phyloP scores from a whole-genome alignment of 2,329 filamentous ascomycete species.

The Juglanconis juglandina region DNA sequence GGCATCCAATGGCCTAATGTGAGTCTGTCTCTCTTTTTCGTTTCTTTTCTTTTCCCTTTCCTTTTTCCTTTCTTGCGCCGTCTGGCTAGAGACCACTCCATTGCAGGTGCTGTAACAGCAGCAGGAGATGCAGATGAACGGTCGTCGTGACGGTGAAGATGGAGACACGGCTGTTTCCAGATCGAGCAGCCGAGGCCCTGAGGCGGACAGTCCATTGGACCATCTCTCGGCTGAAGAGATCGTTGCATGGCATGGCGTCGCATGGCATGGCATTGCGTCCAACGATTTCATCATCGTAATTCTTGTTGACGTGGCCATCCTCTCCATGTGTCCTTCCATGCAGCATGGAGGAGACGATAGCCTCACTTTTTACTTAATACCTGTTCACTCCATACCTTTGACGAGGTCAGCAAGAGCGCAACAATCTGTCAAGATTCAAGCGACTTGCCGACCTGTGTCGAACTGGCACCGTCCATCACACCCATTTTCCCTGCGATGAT shows the following conservation, averaged over 20 bases:
- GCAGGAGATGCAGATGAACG: neutral
- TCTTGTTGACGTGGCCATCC: neutral
- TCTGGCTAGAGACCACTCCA: neutral
- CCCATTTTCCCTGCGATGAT: neutral
- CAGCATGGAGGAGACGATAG: neutral
- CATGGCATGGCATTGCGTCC: constrained; percentile 7
- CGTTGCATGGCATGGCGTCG: constrained; percentile 12
- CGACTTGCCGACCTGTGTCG: neutral
- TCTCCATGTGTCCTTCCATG: neutral
- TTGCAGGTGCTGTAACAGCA: neutral
- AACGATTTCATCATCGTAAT: neutral
- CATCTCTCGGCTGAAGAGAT: neutral
- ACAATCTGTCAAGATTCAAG: too few relatives aligned
- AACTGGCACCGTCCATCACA: neutral
- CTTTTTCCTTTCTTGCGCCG: too few relatives aligned
- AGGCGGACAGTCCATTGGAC: neutral
- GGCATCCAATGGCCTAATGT: too few relatives aligned
- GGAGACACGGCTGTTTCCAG: constrained; percentile 6
- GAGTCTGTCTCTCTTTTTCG: too few relatives aligned
- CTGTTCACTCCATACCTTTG: neutral
- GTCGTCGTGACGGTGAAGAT: neutral
- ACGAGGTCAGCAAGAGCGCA: neutral
- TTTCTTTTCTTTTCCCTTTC: too few relatives aligned
- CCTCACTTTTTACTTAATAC: neutral
- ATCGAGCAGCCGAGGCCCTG: neutral